Evolutionary conservation across 1,139 yeast genomes (phyloP).

Genomic region (Ashbya aceris): DNA sequence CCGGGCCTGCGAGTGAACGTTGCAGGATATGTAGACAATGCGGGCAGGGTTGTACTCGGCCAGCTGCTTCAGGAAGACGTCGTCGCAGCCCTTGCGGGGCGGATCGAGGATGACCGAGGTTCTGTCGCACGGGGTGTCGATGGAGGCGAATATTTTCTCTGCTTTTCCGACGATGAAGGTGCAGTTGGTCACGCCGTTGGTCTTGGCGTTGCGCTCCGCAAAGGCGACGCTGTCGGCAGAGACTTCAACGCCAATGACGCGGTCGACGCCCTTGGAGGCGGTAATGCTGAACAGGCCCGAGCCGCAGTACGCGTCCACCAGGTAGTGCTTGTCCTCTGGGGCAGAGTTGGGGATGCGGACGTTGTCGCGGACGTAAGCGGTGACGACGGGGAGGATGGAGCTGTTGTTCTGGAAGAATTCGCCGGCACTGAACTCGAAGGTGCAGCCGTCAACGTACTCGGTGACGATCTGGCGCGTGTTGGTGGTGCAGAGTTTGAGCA

Average conservation of each 20-base stretch:
- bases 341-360: constrained; percentile 42
- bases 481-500: constrained; percentile 42
- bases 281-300: constrained; percentile 89
- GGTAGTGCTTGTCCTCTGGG: constrained; percentile 37
- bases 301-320: constrained; percentile 97
- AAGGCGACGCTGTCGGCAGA: constrained; percentile 85
- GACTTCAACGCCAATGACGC: constrained; percentile 89
- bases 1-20: constrained; percentile 95
- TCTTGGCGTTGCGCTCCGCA: constrained; percentile 72
- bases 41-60: constrained; percentile 75
- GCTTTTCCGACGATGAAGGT: constrained; percentile 87
- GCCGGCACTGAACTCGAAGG: constrained; percentile 84
- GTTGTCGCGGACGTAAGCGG: constrained; percentile 69
- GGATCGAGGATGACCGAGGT: constrained; percentile 94
- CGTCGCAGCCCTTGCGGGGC: constrained; percentile 95
- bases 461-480: constrained; percentile 69
- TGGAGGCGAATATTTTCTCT: constrained; percentile 73
- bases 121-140: constrained; percentile 58
- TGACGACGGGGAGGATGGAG: constrained; percentile 75
- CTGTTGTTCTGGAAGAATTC: constrained; percentile 95
- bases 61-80: constrained; percentile 73
- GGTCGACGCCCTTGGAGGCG: constrained; percentile 67
- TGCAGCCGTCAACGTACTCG: constrained; percentile 64
- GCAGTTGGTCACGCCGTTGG: constrained; percentile 68
- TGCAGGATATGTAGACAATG: constrained; percentile 88